These are phyloP conservation scores for Cokeromyces recurvatus DNA, from an alignment of 371 early-diverging fungal genomes.

Conservation along the genomic window DNA sequence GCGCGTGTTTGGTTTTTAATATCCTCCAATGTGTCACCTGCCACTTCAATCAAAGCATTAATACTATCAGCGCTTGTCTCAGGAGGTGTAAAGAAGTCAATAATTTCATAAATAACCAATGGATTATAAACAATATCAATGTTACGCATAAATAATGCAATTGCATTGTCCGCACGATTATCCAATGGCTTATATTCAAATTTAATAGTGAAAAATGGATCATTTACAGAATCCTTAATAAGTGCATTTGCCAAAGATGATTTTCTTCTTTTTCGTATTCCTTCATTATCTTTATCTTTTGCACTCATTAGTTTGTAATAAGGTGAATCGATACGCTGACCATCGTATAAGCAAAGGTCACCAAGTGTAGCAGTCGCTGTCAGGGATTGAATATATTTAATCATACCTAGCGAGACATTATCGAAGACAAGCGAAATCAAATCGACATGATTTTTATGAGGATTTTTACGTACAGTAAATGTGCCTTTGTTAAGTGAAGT, in stretches of 20 bases:
- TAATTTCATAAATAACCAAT: conserved; percentile 63
- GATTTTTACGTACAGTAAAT: conserved; percentile 71
- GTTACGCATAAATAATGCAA: conserved; percentile 82
- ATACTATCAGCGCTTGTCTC: conserved; percentile 73
- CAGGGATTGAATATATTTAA: conserved; percentile 68
- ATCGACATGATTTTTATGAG: conserved; percentile 52
- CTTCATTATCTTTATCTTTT: conserved; percentile 50
- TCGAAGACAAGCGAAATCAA: conserved; percentile 68
- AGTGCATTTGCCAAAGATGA: conserved; percentile 19
- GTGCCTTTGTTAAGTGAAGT: conserved; percentile 84
- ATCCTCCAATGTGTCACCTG: conserved; percentile 88
- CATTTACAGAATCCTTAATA: conserved; percentile 12
- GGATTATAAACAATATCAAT: conserved; percentile 91
- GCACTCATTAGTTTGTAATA: conserved; percentile 85
- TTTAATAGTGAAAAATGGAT: conserved; percentile 80
- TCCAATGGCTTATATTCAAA: conserved; percentile 89
- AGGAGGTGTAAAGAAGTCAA: conserved; percentile 85
- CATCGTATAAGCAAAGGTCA: conserved; percentile 77
- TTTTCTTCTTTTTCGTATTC: conserved; percentile 5
- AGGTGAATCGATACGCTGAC: conserved; percentile 66
- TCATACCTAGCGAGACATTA: conserved; percentile 44
- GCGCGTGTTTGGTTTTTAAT: conserved; percentile 87
- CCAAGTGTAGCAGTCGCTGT: conserved; percentile 72
- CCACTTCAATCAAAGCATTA: conserved; percentile 71
- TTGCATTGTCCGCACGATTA: conserved; percentile 81